Evolutionary conservation across 83 land plant species (phyloP), one percentile per base, ranked within the genome.

Genomic region (Isoetes engelmannii): DNA sequence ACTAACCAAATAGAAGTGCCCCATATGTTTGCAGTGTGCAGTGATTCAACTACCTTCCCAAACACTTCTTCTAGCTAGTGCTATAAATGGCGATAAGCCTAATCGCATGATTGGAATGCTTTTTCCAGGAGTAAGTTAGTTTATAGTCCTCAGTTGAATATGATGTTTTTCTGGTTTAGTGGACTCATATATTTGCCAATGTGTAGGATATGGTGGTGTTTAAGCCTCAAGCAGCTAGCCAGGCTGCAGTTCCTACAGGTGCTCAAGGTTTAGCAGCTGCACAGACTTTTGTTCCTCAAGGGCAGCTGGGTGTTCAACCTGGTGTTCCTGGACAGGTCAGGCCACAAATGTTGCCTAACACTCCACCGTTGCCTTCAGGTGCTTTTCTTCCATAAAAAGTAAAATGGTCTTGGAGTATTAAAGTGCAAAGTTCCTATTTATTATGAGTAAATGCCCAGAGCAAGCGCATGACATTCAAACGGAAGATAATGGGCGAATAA

Each of bases 21-120:
- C 37, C 37, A 28, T 28, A 28, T 28, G 37, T 28, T 46, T 68
- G 10, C 82, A 90, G 99, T 88, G 93, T 76, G 99, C 97, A 70
- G 99, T 95, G 19, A 91, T 95, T 43, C 99, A 95, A 59, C 78
- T 95, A 28, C 97, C 97, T 42, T 83, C 87, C 7, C 99, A 95
- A 69, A 95, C 99, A 18, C 68, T 95, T 71, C 78, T 95, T 57
- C 87, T 95, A 9, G 94, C 99, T 5, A 94, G 89, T 60, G 79
- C 90, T 43, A 28, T 28, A 28, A 28, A 28, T 2, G 37, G 37
- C 37, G 99, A 72, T 72, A 95, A 88, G 65, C 89, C 92, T 8
- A 77, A 87, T 72, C 90, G 99, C 46, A 76, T 95, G 83, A 82
- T 88, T 55, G 99, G 99, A 64, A 88, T 95, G 99, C 97, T 95